Conservation (phyloP, 768 basidiomycete genomes). For the Tubosaeta sp. region DNA sequence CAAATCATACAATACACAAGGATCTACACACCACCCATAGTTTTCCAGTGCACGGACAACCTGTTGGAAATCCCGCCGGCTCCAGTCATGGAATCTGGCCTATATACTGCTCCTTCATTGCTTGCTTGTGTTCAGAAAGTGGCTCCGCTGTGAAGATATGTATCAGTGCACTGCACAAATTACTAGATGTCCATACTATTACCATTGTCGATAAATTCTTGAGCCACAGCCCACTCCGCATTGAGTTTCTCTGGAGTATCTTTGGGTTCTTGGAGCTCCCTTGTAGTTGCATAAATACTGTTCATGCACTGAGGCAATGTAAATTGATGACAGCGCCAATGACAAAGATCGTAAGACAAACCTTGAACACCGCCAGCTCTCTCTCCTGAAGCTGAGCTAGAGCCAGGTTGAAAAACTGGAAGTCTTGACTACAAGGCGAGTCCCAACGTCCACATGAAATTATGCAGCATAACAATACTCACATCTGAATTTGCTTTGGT, state of each 20-base stretch:
- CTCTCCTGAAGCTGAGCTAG: conserved; percentile 80
- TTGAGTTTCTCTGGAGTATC: conserved; percentile 85
- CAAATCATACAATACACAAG: background rate
- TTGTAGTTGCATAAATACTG: conserved; percentile 57
- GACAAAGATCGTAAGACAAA: conserved; percentile 21
- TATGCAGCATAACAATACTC: background rate
- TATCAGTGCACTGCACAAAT: background rate
- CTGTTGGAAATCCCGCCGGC: conserved; percentile 88
- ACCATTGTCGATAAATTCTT: conserved; percentile 88
- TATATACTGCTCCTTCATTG: conserved; percentile 73
- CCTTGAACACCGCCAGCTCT: conserved; percentile 80
- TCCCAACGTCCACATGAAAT: background rate
- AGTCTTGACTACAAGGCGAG: conserved; percentile 65
- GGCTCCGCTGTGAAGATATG: conserved; percentile 62
- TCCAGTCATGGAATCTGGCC: conserved; percentile 90
- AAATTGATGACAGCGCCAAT: background rate
- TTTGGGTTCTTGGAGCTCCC: conserved; percentile 64
- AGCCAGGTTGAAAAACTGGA: conserved; percentile 91
- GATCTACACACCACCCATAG: conserved; percentile 67
- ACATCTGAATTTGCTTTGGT: conserved; percentile 86
- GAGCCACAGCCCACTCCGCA: conserved; percentile 71
- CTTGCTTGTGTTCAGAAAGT: conserved; percentile 82
- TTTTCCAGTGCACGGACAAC: conserved; percentile 75
- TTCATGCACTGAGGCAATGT: conserved; percentile 47
- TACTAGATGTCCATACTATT: background rate